Base-by-base conservation (phyloP, 1,139 yeast genomes). In the Suhomyces choctaworum region DNA sequence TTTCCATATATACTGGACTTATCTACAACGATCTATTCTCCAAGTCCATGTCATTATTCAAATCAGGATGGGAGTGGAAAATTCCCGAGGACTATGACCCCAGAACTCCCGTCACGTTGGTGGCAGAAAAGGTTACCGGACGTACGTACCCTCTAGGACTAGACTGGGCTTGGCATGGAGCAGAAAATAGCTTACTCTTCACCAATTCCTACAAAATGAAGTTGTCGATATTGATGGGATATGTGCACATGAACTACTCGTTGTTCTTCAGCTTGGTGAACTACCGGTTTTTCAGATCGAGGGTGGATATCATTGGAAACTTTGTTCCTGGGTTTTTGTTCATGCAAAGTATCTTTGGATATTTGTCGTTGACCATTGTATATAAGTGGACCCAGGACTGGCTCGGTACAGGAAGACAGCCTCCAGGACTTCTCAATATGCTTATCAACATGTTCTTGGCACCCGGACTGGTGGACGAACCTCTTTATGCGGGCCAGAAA, bases 171-270 rank as follows among this genome's bases (percentile, higher is more conserved):
- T 92, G 99, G 99, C 98, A 92, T 57, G 97, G 97, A 2, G 78
- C 97, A 25, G 97, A 92, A 43, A 94, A 94, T 62, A 85, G 83
- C 44, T 72, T 92, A 52, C 66, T 92, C 38, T 92, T 92, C 62
- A 80, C 96, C 32, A 92, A 92, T 62, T 89, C 97, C 1, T 90
- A 87, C 66, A 92, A 92, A 68, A 92, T 92, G 99, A 92, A 92
- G 58, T 67, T 92, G 43, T 89, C 97, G 2, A 85, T 92, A 42
- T 70, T 94, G 48, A 86, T 92, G 94, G 99, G 99, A 10, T 90
- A 84, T 58, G 72, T 77, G 26, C 99, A 92, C 61, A 92, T 92
- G 99, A 77, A 89, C 27, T 92, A 92, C 62, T 87, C 96, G 3
- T 80, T 84, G 52, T 64, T 80, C 63, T 88, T 88, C 59, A 87